Percentiles rank a stretch among this genome's conserved stretches.
Conservation (phyloP, 768 basidiomycete species). For the Rhodosporidiobolus odoratus region DNA sequence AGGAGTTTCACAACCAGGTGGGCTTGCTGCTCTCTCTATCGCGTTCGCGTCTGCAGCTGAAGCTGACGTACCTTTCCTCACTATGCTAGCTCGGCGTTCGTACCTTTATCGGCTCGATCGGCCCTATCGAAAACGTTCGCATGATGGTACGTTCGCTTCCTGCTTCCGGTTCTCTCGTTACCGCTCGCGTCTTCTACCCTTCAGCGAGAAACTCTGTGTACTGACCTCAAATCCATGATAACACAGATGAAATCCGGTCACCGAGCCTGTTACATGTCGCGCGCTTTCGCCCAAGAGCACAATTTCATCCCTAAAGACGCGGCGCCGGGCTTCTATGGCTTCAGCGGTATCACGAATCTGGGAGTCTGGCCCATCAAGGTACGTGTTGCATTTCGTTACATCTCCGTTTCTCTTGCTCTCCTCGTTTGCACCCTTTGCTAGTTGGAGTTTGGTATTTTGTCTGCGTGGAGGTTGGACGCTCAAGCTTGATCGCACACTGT, state of each 20-base stretch:
- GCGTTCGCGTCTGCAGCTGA: background rate
- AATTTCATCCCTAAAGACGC: conserved; percentile 83
- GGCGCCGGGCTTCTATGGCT: conserved; percentile 87
- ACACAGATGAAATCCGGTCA: conserved; percentile 79
- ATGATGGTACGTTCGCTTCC: conserved; percentile 56
- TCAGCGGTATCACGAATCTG: conserved; percentile 57
- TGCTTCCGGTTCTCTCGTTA: background rate
- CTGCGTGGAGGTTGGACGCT: background rate
- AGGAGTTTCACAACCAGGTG: conserved; percentile 43
- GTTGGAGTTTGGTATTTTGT: background rate
- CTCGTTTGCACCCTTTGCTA: too few species aligned
- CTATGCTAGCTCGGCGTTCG: conserved; percentile 60
- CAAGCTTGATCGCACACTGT: background rate
- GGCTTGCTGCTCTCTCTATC: background rate
- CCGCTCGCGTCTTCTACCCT: background rate
- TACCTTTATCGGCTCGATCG: conserved; percentile 84
- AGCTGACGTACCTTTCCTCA: background rate
- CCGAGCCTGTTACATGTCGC: conserved; percentile 88
- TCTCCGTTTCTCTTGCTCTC: background rate
- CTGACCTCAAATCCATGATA: too few species aligned
- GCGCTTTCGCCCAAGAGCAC: conserved; percentile 81
- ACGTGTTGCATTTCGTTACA: background rate
- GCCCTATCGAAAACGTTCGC: conserved; percentile 62
- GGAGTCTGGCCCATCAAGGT: conserved; percentile 60
- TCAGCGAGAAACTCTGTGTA: too few species aligned